phyloP scores from a whole-genome alignment of 202 grass and related monocot species.

The Cymbopogon flexuosus region DNA sequence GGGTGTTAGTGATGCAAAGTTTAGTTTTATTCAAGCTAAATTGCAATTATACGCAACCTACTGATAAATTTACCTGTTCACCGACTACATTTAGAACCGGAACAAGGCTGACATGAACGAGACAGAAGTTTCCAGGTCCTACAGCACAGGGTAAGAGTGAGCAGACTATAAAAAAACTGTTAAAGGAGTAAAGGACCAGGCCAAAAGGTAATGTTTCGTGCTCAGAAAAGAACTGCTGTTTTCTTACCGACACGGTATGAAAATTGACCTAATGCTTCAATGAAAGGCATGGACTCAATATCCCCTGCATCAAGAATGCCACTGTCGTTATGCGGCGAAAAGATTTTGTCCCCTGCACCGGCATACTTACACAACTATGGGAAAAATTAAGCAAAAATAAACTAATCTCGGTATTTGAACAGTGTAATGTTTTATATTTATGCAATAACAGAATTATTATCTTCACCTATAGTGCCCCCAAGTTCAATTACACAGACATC shows the following conservation, averaged over 20 bases:
- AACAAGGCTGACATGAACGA: conserved; percentile 97
- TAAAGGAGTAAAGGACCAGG: conserved; percentile 16
- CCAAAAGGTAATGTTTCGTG: conserved; percentile 16
- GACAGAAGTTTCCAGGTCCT: conserved; percentile 87
- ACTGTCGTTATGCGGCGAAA: conserved; percentile 54
- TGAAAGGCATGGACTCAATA: conserved; percentile 98
- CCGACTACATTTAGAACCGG: conserved; percentile 93
- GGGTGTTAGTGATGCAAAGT: neutral
- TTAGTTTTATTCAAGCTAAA: neutral
- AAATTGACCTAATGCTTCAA: conserved; percentile 93
- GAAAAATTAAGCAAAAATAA: conserved; percentile 40
- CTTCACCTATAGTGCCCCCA: conserved; percentile 89
- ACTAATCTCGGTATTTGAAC: conserved; percentile 7
- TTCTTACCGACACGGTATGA: conserved; percentile 86
- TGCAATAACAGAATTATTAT: conserved; percentile 22
- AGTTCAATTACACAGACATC: conserved; percentile 98
- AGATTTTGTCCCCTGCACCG: conserved; percentile 48
- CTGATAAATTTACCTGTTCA: conserved; percentile 63
- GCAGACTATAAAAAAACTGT: conserved; percentile 16
- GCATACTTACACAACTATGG: conserved; percentile 59
- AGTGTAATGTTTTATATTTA: neutral
- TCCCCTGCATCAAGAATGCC: conserved; percentile 92
- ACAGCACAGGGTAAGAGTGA: conserved; percentile 32
- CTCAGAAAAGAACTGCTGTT: neutral
- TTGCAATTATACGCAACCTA: neutral